Evolutionary conservation across 768 basidiomycete species (phyloP).

Genomic region (Collybia mongolica): DNA sequence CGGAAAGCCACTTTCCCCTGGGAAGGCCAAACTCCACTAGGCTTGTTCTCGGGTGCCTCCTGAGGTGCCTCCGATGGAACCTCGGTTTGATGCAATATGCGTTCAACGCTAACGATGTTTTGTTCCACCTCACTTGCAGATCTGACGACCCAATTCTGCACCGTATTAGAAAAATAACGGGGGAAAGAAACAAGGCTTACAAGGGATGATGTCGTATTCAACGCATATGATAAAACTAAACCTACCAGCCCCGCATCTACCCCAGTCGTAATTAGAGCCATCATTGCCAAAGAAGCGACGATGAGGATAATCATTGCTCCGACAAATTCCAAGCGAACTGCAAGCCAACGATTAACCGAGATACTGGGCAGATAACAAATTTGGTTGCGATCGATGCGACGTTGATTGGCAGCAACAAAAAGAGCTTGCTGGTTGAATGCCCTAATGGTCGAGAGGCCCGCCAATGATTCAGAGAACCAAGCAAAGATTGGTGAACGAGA

Average conservation of each 20-base stretch:
- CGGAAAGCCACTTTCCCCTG: conserved; percentile 73
- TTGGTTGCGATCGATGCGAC: conserved; percentile 83
- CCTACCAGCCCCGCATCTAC: conserved; percentile 90
- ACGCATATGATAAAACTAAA: conserved; percentile 79
- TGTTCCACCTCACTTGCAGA: conserved; percentile 88
- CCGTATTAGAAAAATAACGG: not conserved
- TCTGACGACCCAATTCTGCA: conserved; percentile 60
- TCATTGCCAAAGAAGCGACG: conserved; percentile 64
- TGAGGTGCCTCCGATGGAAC: conserved; percentile 73
- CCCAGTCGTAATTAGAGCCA: conserved; percentile 68
- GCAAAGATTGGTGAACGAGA: conserved; percentile 91
- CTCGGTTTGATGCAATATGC: conserved; percentile 79
- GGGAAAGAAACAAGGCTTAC: conserved; percentile 34
- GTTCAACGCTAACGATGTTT: conserved; percentile 87
- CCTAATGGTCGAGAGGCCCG: conserved; percentile 80
- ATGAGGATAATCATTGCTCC: conserved; percentile 79
- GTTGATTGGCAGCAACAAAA: conserved; percentile 68
- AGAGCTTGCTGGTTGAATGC: conserved; percentile 71
- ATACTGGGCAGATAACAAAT: conserved; percentile 74
- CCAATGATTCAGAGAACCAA: conserved; percentile 77
- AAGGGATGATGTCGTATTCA: conserved; percentile 81
- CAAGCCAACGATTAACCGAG: conserved; percentile 81
- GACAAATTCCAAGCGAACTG: conserved; percentile 80
- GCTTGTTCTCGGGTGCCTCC: conserved; percentile 60
- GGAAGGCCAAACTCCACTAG: conserved; percentile 65